Conservation (phyloP, 148 eudicot species). For the Persicaria maculosa region DNA sequence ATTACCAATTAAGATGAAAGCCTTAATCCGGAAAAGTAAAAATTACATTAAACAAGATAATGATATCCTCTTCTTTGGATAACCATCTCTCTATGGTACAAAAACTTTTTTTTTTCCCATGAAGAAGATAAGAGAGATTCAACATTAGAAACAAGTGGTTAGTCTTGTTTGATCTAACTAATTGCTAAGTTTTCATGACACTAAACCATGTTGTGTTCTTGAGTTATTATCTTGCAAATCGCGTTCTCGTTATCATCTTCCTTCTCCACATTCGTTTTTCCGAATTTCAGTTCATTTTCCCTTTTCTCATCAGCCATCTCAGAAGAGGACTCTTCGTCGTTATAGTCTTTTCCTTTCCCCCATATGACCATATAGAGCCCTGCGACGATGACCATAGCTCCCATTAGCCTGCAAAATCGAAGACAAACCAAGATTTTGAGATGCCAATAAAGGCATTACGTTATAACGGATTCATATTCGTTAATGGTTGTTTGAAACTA, state of each 20-base stretch:
- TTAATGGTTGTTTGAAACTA: not conserved
- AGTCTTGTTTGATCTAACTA: not conserved
- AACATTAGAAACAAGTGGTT: too few relatives aligned
- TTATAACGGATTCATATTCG: not conserved
- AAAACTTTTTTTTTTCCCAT: not conserved
- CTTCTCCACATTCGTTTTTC: not conserved
- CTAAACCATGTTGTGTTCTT: not conserved
- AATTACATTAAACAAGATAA: not conserved
- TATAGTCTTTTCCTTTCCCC: slow-evolving; percentile 63
- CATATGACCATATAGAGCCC: slow-evolving; percentile 65
- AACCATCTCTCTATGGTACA: not conserved
- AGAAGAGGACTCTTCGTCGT: slow-evolving; percentile 11
- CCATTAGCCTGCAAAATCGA: slow-evolving; percentile 41
- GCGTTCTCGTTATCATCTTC: slow-evolving; percentile 9
- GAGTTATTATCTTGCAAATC: not conserved
- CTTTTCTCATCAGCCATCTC: slow-evolving; percentile 20
- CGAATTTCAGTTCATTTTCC: slow-evolving; percentile 21
- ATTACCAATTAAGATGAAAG: not conserved
- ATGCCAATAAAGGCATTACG: not conserved
- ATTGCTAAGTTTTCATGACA: not conserved
- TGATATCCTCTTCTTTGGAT: not conserved
- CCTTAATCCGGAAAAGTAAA: not conserved
- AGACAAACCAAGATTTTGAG: not conserved
- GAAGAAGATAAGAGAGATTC: too few relatives aligned
- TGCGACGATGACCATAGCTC: slow-evolving; percentile 43